Evolutionary conservation across 1,284 basidiomycete species (phyloP).

Genomic region (Ustilago tritici): DNA sequence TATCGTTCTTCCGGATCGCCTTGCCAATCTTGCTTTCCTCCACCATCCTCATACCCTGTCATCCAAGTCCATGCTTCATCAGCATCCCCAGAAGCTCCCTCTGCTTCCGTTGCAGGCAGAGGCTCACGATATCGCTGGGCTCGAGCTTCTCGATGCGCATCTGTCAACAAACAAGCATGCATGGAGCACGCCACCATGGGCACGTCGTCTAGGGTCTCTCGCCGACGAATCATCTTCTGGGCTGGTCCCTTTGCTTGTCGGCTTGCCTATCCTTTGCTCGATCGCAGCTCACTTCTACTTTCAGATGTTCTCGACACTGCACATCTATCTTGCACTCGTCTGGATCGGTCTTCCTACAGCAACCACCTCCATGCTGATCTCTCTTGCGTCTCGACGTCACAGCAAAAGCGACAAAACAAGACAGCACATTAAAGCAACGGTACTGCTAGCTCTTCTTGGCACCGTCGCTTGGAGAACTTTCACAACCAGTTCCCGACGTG

Average conservation of each 20-base stretch:
- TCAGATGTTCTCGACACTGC: slow-evolving; percentile 33
- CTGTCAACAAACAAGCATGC: slow-evolving; percentile 13
- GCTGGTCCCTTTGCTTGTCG: slow-evolving; percentile 25
- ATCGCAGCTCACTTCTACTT: slow-evolving; percentile 38
- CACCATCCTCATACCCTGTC: slow-evolving; percentile 6
- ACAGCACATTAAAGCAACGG: slow-evolving; percentile 22
- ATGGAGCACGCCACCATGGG: slow-evolving; percentile 26
- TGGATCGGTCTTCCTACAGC: slow-evolving; percentile 33
- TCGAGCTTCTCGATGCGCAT: slow-evolving; percentile 7
- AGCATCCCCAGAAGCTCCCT: slow-evolving; percentile 29
- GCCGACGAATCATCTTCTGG: slow-evolving; percentile 20
- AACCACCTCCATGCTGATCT: slow-evolving; percentile 10
- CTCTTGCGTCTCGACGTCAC: slow-evolving; percentile 1
- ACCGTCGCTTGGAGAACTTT: slow-evolving; percentile 29
- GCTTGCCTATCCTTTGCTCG: slow-evolving; percentile 21
- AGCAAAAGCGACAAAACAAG: not conserved
- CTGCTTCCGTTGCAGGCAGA: slow-evolving; percentile 33
- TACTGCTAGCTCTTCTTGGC: slow-evolving; percentile 16
- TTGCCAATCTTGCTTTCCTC: not conserved
- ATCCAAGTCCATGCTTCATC: slow-evolving; percentile 9
- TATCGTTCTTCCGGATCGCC: not conserved
- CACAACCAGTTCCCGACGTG: slow-evolving; percentile 22
- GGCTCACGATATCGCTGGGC: not conserved
- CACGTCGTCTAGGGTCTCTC: slow-evolving; percentile 18
- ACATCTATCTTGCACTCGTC: slow-evolving; percentile 34